Evolutionary conservation across 2,329 filamentous ascomycete species (phyloP).

Genomic region (Fusarium falciforme): DNA sequence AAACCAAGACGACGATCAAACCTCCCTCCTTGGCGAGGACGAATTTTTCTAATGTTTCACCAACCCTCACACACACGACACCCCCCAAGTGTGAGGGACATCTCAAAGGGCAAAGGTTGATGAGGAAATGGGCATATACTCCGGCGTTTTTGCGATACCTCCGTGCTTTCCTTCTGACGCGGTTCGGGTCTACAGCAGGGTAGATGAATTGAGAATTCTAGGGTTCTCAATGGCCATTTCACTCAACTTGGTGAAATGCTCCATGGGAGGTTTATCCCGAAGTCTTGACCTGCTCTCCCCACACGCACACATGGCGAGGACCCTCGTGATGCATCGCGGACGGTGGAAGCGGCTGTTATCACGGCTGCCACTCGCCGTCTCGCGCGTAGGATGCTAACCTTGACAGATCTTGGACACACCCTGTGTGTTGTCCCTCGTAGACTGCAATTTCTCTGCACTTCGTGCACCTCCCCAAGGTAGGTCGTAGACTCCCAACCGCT

Average conservation of each 20-base stretch:
- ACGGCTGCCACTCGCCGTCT: neutral
- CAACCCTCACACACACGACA: slow-evolving; percentile 25
- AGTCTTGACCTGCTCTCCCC: slow-evolving; percentile 55
- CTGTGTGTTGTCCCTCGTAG: slow-evolving; percentile 21
- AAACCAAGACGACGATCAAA: slow-evolving; percentile 35
- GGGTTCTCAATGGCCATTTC: slow-evolving; percentile 79
- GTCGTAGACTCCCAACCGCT: slow-evolving; percentile 63
- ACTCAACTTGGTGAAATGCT: slow-evolving; percentile 73
- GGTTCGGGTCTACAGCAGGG: slow-evolving; percentile 51
- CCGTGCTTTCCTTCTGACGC: slow-evolving; percentile 43
- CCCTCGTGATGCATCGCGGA: slow-evolving; percentile 29
- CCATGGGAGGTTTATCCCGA: slow-evolving; percentile 82
- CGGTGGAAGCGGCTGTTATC: slow-evolving; percentile 2
- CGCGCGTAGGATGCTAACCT: slow-evolving; percentile 33
- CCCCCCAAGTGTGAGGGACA: slow-evolving; percentile 15
- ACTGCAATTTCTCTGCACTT: slow-evolving; percentile 28
- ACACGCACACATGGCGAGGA: slow-evolving; percentile 26
- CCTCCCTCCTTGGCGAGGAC: slow-evolving; percentile 37
- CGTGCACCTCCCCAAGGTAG: slow-evolving; percentile 20
- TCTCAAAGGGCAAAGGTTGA: slow-evolving; percentile 43
- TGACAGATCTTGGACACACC: slow-evolving; percentile 11
- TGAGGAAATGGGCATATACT: slow-evolving; percentile 53
- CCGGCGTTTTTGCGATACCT: slow-evolving; percentile 52
- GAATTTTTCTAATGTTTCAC: slow-evolving; percentile 27
- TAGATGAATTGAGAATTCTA: slow-evolving; percentile 58